These are phyloP conservation scores for Solanum ossicruentum DNA, from an alignment of 257 asterid species.

Conservation along the genomic window DNA sequence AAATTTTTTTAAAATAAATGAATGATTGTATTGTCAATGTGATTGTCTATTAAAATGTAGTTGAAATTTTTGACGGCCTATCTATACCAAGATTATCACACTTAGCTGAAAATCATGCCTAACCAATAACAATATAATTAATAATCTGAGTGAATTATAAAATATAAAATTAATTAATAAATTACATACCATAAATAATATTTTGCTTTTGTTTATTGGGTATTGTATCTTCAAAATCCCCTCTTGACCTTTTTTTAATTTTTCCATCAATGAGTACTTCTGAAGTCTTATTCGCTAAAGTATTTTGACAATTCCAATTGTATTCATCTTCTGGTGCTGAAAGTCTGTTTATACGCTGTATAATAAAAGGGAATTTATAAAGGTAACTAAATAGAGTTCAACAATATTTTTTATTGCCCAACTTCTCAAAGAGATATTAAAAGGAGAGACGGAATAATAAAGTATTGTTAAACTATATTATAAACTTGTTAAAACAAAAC, in stretches of 20 bases:
- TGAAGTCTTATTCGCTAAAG: background rate
- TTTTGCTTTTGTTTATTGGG: background rate
- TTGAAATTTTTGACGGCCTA: background rate
- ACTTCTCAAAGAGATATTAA: background rate
- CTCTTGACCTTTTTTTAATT: background rate
- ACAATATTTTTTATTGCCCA: background rate
- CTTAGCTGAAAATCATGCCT: background rate
- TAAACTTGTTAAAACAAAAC: background rate
- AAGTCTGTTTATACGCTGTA: background rate
- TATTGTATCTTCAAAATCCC: background rate
- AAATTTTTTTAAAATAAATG: background rate
- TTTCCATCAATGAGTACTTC: background rate
- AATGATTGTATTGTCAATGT: background rate
- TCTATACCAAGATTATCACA: background rate
- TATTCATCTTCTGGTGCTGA: background rate
- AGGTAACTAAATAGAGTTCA: background rate
- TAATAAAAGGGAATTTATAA: background rate
- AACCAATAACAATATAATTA: background rate
- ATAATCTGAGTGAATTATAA: background rate
- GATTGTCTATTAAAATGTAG: background rate
- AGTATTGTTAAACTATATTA: background rate
- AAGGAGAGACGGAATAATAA: background rate
- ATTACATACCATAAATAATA: background rate
- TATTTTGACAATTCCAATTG: background rate
- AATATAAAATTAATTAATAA: background rate